A percentile compares a stretch with the other conserved stretches of the same genome.
phyloP scores from a whole-genome alignment of 2,329 filamentous ascomycete species.

The Xylariaceae sp. region DNA sequence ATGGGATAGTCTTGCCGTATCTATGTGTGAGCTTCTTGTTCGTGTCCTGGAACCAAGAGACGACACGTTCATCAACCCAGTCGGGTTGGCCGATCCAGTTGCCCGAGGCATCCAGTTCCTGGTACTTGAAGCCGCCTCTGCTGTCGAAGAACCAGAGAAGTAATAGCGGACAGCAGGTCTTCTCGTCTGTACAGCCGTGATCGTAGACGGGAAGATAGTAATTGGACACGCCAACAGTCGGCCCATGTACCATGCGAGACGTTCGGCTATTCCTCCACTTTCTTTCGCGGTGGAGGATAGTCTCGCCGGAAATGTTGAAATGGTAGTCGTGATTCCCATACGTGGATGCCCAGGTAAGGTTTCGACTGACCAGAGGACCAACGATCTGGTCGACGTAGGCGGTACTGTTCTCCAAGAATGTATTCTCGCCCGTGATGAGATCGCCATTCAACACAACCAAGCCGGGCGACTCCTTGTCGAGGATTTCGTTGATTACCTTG shows the following conservation, averaged over 20 bases:
- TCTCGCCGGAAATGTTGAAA: slow-evolving; percentile 48
- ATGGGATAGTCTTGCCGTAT: slow-evolving; percentile 36
- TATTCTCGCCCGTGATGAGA: slow-evolving; percentile 63
- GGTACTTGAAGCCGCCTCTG: slow-evolving; percentile 51
- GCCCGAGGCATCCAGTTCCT: slow-evolving; percentile 30
- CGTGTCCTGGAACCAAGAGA: slow-evolving; percentile 39
- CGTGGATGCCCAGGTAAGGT: slow-evolving; percentile 58
- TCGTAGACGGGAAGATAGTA: slow-evolving; percentile 44
- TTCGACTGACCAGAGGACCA: slow-evolving; percentile 48
- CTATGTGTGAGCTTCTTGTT: slow-evolving; percentile 29
- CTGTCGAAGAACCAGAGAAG: slow-evolving; percentile 71
- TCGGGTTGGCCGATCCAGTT: slow-evolving; percentile 34
- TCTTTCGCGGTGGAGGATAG: slow-evolving; percentile 40
- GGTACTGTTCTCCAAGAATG: slow-evolving; percentile 49
- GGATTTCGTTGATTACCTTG: slow-evolving; percentile 51
- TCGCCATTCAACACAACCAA: slow-evolving; percentile 68
- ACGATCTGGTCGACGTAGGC: slow-evolving; percentile 56
- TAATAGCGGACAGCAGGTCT: slow-evolving; percentile 35
- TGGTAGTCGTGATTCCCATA: slow-evolving; percentile 67
- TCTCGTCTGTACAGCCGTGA: slow-evolving; percentile 28
- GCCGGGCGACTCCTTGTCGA: slow-evolving; percentile 51
- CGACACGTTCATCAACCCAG: slow-evolving; percentile 43
- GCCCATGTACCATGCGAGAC: slow-evolving; percentile 35
- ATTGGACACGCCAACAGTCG: slow-evolving; percentile 40
- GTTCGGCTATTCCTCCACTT: slow-evolving; percentile 37